Evolutionary conservation across 2,329 filamentous ascomycete genomes (phyloP).

Genomic region (Akanthomyces uredinophilus): DNA sequence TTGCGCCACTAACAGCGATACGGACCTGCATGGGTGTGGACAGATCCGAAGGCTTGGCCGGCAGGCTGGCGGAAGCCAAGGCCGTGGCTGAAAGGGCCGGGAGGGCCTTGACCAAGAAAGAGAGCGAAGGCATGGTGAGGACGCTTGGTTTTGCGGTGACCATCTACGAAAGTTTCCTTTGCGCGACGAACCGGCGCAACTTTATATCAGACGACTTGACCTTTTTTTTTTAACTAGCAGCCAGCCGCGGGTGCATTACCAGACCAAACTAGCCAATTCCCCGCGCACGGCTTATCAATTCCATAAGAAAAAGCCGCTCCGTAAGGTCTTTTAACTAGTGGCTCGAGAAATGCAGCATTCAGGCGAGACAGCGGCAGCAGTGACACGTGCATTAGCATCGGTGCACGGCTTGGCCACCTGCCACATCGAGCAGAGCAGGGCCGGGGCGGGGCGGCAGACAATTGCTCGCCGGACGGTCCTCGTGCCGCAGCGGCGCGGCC

Average conservation of each 20-base stretch:
- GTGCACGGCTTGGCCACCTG: background rate
- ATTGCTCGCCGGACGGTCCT: background rate
- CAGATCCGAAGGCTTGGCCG: conserved; percentile 41
- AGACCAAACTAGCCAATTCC: background rate
- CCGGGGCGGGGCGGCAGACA: background rate
- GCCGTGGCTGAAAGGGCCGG: conserved; percentile 1
- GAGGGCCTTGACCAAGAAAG: conserved; percentile 1
- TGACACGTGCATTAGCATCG: background rate
- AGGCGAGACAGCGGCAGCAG: background rate
- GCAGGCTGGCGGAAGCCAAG: conserved; percentile 30
- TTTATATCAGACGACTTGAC: background rate
- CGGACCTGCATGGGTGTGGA: conserved; percentile 52
- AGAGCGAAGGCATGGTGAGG: conserved; percentile 4
- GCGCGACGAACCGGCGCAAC: background rate
- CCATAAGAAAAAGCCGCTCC: background rate
- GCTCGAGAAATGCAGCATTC: background rate
- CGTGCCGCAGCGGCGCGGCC: background rate
- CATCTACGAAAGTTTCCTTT: background rate
- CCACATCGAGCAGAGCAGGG: background rate
- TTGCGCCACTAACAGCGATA: conserved; percentile 44
- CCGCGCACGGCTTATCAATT: background rate
- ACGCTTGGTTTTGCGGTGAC: background rate
- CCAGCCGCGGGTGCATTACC: background rate
- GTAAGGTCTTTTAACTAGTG: background rate
- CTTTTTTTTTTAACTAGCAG: background rate